Evolutionary conservation across 2,329 filamentous ascomycete genomes (phyloP), one percentile per base, ranked within the genome.

Genomic region (Leptodontidium sp.): DNA sequence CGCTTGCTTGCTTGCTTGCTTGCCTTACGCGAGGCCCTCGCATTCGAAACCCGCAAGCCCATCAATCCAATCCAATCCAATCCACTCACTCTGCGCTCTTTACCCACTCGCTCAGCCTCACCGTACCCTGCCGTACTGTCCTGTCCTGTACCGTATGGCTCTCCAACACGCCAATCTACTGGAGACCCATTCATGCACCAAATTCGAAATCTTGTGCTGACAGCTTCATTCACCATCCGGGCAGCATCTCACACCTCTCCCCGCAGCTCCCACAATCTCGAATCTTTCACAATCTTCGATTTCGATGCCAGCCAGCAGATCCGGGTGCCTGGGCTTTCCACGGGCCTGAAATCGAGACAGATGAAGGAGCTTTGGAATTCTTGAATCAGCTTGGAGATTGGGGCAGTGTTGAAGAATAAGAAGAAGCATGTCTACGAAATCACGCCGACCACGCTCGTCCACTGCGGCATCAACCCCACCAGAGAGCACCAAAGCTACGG

Each of bases 401-500:
- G 75, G 75, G 74, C 72, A 74, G 75, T 61, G 73, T 74, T 74
- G 72, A 77, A 84, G 77, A 77, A 84, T 77, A 32, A 32, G 72
- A 77, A 84, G 77, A 77, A 84, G 77, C 77, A 88, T 88, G 84
- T 82, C 86, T 70, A 78, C 82, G 68, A 82, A 83, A 71, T 81
- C 84, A 67, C 83, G 87, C 77, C 85, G 88, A 69, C 88, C 89
- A 76, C 87, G 89, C 73, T 89, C 89, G 69, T 90, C 88, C 68
- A 91, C 88, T 52, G 87, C 87, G 69, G 83, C 87, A 69, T 90
- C 88, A 53, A 83, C 81, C 58, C 82, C 86, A 61, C 82, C 84
- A 70, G 79, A 85, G 64, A 85, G 82, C 65, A 87, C 88, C 72
- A 89, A 90, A 80, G 86, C 88, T 47, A 85, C 86, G 72, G 86